Conservation (phyloP, 306 rosid species). For the Pachyrhizus erosus region DNA sequence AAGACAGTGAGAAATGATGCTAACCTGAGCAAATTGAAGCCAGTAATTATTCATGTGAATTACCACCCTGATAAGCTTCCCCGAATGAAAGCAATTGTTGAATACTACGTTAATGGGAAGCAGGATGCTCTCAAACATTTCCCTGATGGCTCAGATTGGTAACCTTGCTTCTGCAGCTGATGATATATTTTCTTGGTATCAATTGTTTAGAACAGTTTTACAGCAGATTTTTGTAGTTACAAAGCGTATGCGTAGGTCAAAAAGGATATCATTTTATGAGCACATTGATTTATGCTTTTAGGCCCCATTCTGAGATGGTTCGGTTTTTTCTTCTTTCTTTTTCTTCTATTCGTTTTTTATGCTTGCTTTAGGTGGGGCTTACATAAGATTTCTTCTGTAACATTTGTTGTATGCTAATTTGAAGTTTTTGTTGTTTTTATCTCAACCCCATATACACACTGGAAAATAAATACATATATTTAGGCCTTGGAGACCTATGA, state of each 20-base stretch:
- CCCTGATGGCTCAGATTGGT: constrained; percentile 85
- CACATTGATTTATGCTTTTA: constrained; percentile 36
- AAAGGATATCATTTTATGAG: constrained; percentile 32
- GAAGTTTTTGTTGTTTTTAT: constrained; percentile 19
- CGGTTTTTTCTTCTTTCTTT: neutral
- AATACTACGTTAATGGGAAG: constrained; percentile 74
- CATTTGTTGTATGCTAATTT: constrained; percentile 44
- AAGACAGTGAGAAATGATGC: constrained; percentile 81
- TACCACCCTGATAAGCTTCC: constrained; percentile 90
- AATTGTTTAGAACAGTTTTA: constrained; percentile 31
- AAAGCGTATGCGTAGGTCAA: constrained; percentile 32
- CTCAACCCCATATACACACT: neutral
- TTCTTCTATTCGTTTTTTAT: neutral
- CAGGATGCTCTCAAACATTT: constrained; percentile 77
- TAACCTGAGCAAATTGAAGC: constrained; percentile 70
- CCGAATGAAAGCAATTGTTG: constrained; percentile 82
- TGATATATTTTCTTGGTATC: constrained; percentile 3
- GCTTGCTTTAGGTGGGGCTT: constrained; percentile 28
- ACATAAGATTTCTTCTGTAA: constrained; percentile 38
- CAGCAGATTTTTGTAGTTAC: constrained; percentile 30
- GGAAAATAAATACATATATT: neutral
- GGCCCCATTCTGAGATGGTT: constrained; percentile 37
- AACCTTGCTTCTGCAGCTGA: constrained; percentile 31
- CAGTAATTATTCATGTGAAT: constrained; percentile 84
- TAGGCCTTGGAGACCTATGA: neutral